A percentile compares a stretch with the other conserved stretches of the same genome.
Evolutionary conservation across 306 rosid species (phyloP).

Genomic region (Alnus glutinosa): DNA sequence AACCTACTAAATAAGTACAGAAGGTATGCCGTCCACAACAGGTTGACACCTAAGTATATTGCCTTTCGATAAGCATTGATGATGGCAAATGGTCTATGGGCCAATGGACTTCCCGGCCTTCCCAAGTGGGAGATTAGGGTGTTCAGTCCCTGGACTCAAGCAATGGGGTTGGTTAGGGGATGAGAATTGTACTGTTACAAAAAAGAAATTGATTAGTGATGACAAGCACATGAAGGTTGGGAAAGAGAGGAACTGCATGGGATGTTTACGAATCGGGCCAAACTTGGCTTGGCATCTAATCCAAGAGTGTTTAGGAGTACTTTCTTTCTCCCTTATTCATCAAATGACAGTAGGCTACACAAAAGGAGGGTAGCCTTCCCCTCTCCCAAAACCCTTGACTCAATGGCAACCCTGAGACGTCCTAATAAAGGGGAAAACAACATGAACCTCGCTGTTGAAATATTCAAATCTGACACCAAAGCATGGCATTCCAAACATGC

Average conservation of each 20-base stretch:
- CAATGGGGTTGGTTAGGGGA: not conserved
- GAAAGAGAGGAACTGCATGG: not conserved
- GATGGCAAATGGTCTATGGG: not conserved
- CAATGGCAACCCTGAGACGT: not conserved
- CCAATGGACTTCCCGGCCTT: not conserved
- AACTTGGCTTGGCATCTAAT: not conserved
- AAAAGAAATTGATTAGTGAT: not conserved
- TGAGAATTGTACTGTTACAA: not conserved
- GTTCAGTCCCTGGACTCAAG: not conserved
- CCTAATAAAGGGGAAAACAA: not conserved
- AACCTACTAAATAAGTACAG: too few species aligned
- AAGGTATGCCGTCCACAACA: not conserved
- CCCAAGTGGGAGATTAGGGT: not conserved
- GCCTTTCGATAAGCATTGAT: not conserved
- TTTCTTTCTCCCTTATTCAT: not conserved
- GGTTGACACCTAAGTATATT: not conserved
- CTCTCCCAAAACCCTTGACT: not conserved
- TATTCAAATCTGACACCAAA: not conserved
- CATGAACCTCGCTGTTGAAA: not conserved
- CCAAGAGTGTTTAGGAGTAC: not conserved
- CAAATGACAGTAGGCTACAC: conserved; percentile 1
- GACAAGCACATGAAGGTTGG: not conserved
- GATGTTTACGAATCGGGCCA: not conserved
- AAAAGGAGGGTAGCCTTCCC: not conserved
- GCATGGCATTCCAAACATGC: conserved; percentile 1